Evolutionary conservation across 225 moss, liverwort and hornwort species (phyloP).

Genomic region (Neckera pumila): DNA sequence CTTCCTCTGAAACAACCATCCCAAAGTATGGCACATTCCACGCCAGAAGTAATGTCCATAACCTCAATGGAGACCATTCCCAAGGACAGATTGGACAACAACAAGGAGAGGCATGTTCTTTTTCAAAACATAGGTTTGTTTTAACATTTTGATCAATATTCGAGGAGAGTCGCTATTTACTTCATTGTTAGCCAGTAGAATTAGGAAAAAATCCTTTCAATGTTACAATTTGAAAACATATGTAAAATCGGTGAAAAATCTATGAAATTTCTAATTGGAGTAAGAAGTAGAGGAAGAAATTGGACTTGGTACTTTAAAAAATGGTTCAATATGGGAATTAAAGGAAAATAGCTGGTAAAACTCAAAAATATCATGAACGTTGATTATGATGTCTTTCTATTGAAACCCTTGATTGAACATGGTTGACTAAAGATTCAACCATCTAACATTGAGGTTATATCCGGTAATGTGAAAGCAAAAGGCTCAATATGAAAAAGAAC

Average conservation of each 20-base stretch:
- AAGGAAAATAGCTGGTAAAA: rapidly evolving
- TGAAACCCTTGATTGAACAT: background rate
- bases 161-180: rapidly evolving
- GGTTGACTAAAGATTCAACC: background rate
- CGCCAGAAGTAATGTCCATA: background rate
- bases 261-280: background rate
- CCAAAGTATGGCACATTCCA: background rate
- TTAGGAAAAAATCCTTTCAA: background rate
- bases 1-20: too few species aligned
- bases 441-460: background rate
- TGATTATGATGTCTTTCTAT: background rate
- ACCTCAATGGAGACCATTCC: background rate
- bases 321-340: background rate
- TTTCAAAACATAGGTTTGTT: background rate
- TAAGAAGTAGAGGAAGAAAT: background rate
- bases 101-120: background rate
- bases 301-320: background rate
- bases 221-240: background rate
- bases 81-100: too few species aligned
- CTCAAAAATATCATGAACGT: rapidly evolving
- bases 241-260: background rate
- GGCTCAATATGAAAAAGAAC: background rate
- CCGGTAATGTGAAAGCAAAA: background rate
- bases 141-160: background rate
- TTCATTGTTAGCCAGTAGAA: background rate